Evolutionary conservation across 1,139 yeast genomes (phyloP), one percentile per base, ranked within the genome.

Genomic region (Yamadazyma dendronema): DNA sequence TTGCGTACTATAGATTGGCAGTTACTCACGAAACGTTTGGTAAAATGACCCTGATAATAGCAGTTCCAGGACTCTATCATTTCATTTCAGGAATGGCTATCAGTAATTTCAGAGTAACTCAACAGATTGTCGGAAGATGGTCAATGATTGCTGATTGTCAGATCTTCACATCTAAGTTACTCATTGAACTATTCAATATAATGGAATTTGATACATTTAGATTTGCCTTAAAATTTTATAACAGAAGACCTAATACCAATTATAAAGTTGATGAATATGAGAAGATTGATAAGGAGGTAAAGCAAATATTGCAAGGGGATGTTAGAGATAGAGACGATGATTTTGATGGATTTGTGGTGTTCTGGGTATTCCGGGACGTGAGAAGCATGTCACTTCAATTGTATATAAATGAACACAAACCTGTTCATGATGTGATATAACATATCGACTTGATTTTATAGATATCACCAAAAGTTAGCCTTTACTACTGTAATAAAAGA

Each of bases 301-400:
- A 40, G 17, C 34, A 38, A 4, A 35, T 53, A 10, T 25, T 46
- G 14, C 28, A 31, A 3, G 19, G 37, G 15, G 24, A 39, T 4
- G 28, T 31, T 22, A n/a, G 47, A 32, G 34, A 42, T 26, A 28
- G 47, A 36, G 55, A 51, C 17, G 56, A 48, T 33, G 53, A 52
- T 36, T 43, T 43, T 15, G 56, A 54, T 38, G 59, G 59, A 4
- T 48, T 54, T 2, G 48, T 48, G 16, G 53, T 54, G 17, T 54
- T 51, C 32, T 54, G 59, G 59, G 56, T 53, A 14, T 54, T 54
- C 29, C 31, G 59, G 34, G 59, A 54, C 32, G 52, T 52, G 0
- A 32, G 59, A 36, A 54, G 58, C 36, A 51, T 54, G 57, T 44
- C 53, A 2, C 33, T 54, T 17, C 56, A 54, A 36, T 28, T 49